Evolutionary conservation across 768 basidiomycete genomes (phyloP), one percentile per base, ranked within the genome.

Genomic region (Cyathus striatus): DNA sequence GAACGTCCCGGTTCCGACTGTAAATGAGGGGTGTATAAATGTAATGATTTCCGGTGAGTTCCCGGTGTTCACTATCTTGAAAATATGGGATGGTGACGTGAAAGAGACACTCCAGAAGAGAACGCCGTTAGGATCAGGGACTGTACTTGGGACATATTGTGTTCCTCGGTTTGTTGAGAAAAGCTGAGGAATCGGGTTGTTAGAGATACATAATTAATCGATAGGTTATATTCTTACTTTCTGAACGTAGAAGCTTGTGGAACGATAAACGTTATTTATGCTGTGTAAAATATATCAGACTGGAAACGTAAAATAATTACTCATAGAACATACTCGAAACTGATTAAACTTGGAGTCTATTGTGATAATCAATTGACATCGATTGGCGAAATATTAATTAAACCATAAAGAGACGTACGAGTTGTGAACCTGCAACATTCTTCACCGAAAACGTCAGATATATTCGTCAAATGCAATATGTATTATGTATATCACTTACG

Each of bases 221-320:
- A 20, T 14, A 40, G 24, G 5, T n/a, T 70, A 50, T 64, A n/a
- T 9, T 9, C 65, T 21, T 37, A 76, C 78, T 66, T 80, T 71
- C 53, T 82, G 80, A 2, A 69, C 68, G 46, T 76, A 78, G 62
- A 70, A 83, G 45, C 75, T 76, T 1, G 77, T 79, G 3, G 79
- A 79, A 3, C 57, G 68, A 45, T 73, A 70, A 1, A 81, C 73
- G 0, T 52, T 52, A 2, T 65, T 69, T 1, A 79, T 67, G 48
- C 76, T 80, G 41, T 26, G 20, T 12, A 24, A 30, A 2, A 23
- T 6, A 6, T 23, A 20, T 7, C 18, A 38, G 27, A 16, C 30
- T 20, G 9, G 20, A 23, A 13, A n/a, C 12, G 25, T 39, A 3
- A 23, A 21, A 34, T 12, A 33, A 24, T 23, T 23, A 13, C 12